A percentile compares a stretch with the other conserved stretches of the same genome.
These are phyloP conservation scores for Coniochaeta sp. DNA, from an alignment of 2,329 filamentous ascomycete species.

Conservation along the genomic window DNA sequence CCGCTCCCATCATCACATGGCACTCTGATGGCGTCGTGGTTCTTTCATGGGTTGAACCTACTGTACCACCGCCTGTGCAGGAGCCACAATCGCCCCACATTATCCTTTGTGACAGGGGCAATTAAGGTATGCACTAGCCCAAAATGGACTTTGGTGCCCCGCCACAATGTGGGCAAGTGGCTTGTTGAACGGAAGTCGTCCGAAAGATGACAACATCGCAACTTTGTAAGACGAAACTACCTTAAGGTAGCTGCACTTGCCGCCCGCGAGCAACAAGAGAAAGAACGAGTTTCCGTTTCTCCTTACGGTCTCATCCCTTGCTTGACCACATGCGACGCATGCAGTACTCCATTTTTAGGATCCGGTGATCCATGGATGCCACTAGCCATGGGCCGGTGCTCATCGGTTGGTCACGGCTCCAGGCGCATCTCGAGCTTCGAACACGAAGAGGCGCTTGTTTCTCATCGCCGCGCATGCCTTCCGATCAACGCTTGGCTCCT, in stretches of 20 bases:
- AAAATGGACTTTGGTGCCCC: neutral
- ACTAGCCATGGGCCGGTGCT: conserved; percentile 22
- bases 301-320: neutral
- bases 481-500: conserved; percentile 15
- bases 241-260: neutral
- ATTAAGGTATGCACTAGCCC: neutral
- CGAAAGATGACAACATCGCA: conserved; percentile 1
- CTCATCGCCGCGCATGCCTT: neutral
- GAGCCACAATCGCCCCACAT: neutral
- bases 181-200: neutral
- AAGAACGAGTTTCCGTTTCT: neutral
- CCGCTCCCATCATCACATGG: neutral
- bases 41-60: too few species aligned
- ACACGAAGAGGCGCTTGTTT: neutral
- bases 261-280: neutral
- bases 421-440: conserved; percentile 4
- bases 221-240: neutral
- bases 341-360: conserved; percentile 21
- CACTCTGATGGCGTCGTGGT: neutral
- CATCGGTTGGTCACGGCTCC: conserved; percentile 6
- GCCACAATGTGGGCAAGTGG: neutral
- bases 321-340: conserved; percentile 18
- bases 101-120: too few species aligned
- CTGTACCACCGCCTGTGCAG: too few species aligned
- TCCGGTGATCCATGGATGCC: conserved; percentile 26